phyloP scores from a whole-genome alignment of 2,329 filamentous ascomycete species.

The Chaetomium sp. region DNA sequence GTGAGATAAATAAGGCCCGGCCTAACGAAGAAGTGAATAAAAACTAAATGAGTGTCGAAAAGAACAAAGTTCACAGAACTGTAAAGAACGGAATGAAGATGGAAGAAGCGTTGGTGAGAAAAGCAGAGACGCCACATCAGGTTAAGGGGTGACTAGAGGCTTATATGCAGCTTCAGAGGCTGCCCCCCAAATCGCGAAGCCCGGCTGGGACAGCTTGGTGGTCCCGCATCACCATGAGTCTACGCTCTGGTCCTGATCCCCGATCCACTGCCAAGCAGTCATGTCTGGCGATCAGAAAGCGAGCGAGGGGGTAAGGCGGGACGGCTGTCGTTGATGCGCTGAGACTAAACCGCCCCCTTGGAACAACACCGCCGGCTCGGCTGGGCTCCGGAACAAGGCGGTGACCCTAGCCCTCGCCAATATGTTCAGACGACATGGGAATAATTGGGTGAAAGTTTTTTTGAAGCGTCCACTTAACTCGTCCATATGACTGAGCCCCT shows the following conservation, averaged over 20 bases:
- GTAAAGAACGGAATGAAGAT: slow-evolving; percentile 22
- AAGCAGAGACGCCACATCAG: slow-evolving; percentile 2
- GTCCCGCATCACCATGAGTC: slow-evolving; percentile 19
- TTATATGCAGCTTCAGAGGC: slow-evolving; percentile 16
- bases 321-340: slow-evolving; percentile 1
- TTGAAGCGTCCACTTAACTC: slow-evolving; percentile 2
- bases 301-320: slow-evolving; percentile 2
- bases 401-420: slow-evolving; percentile 16
- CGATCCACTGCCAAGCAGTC: slow-evolving; percentile 10
- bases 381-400: slow-evolving; percentile 23
- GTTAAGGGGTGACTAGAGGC: neutral
- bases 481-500: slow-evolving; percentile 9
- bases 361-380: slow-evolving; percentile 18
- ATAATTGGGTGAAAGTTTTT: slow-evolving; percentile 1
- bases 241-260: slow-evolving; percentile 15
- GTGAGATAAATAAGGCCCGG: slow-evolving; percentile 22
- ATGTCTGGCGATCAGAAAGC: slow-evolving; percentile 16
- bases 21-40: slow-evolving; percentile 19
- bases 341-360: slow-evolving; percentile 15
- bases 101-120: slow-evolving; percentile 20
- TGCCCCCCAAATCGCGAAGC: neutral
- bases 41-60: slow-evolving; percentile 24
- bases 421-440: slow-evolving; percentile 5
- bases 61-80: slow-evolving; percentile 30
- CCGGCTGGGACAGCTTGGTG: slow-evolving; percentile 8